Evolutionary conservation across 164 flowering plant genomes (phyloP), one percentile per base, ranked within the genome.

Genomic region (Piper betle): DNA sequence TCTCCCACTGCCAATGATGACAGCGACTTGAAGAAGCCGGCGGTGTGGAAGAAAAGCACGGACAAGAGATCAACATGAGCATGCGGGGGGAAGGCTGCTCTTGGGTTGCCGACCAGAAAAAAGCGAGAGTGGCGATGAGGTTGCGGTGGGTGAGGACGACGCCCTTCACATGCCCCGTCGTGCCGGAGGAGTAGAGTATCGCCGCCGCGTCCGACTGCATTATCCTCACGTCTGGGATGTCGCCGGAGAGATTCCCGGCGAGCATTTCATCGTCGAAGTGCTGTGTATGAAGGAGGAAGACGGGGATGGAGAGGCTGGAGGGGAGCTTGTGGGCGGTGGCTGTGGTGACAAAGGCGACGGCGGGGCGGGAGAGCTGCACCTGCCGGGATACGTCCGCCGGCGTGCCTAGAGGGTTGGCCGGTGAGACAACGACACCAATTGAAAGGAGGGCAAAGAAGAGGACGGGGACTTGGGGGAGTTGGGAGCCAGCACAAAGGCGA

Each of bases 161-260:
- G 2, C 90, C 96, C 64, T 87, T 87, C 54, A 78, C 72, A 18
- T 17, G 53, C 50, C 94, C 90, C 0, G 94, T 87, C 12, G 90
- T 87, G 12, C 90, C 94, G 2, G 94, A 83, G 17, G 94, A 87
- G 69, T 76, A 87, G 17, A 84, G 61, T 25, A 84, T 79, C 53
- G 79, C 78, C 13, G 90, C 85, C 33, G 70, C 38, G 53, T 84
- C 90, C 10, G 75, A 70, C 59, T 79, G 93, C 0, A 37, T 48
- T 18, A 82, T 72, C 7, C 58, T 54, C 3, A 56, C 17, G n/a
- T 18, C 9, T 39, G 58, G 39, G 8, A 25, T 16, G 3, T 17
- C 9, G 20, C 37, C 58, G 39, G 58, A 6, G 19, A 3, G 7
- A 3, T 11, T 7, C 5, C 46, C 13, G 37, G 37, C 2, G 3